phyloP scores from a whole-genome alignment of 1,284 basidiomycete genomes.

The Boletus smithii region DNA sequence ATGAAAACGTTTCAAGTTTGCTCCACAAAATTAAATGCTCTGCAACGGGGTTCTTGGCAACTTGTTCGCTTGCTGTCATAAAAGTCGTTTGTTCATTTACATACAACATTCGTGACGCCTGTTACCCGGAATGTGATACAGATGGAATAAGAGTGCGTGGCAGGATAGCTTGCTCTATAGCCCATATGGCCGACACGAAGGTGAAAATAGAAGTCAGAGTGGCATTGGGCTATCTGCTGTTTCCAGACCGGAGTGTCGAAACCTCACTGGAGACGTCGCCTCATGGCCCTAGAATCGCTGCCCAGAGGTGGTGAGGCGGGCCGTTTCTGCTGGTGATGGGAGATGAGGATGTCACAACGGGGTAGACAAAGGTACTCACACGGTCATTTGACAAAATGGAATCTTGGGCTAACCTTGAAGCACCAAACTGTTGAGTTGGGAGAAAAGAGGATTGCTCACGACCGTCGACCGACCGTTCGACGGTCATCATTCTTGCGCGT shows the following conservation, averaged over 20 bases:
- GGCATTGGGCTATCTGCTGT: too few species aligned
- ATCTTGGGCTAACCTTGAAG: conserved; percentile 25
- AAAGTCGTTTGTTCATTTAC: conserved; percentile 3
- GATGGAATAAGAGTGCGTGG: too few species aligned
- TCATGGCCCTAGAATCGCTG: conserved; percentile 10
- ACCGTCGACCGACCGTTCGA: neutral
- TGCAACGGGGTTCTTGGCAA: too few species aligned
- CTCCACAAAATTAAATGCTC: too few species aligned
- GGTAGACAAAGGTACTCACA: conserved; percentile 12
- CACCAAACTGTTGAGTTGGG: conserved; percentile 1
- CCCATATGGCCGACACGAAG: too few species aligned
- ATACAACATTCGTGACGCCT: conserved; percentile 1
- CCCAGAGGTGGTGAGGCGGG: conserved; percentile 7
- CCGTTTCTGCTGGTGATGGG: conserved; percentile 18
- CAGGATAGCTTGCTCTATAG: too few species aligned
- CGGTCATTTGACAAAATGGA: neutral
- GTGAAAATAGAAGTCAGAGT: too few species aligned
- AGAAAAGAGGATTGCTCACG: too few species aligned
- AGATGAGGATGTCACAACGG: conserved; percentile 1
- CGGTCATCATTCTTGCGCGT: neutral
- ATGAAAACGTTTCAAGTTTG: neutral
- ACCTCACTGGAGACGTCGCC: conserved; percentile 15
- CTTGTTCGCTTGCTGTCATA: too few species aligned
- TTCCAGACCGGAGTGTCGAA: too few species aligned
- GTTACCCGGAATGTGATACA: too few species aligned